phyloP scores from a whole-genome alignment of 2,329 filamentous ascomycete species.

The Beauveria sp. region DNA sequence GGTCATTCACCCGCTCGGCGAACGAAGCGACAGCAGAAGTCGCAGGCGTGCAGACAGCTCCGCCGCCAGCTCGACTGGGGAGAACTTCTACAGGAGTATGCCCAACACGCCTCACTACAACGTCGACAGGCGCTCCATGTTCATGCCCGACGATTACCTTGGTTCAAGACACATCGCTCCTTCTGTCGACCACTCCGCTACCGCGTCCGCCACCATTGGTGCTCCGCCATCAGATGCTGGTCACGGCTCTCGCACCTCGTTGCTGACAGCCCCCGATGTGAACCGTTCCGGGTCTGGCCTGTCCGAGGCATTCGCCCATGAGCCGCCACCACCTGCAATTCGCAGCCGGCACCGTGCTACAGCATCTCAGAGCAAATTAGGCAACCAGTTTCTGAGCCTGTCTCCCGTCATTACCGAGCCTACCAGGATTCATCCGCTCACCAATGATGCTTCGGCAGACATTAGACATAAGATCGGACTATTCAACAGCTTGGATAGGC shows the following conservation, averaged over 20 bases:
- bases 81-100: constrained; percentile 36
- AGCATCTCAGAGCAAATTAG: constrained; percentile 34
- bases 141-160: constrained; percentile 50
- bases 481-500: constrained; percentile 54
- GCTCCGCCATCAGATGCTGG: constrained; percentile 20
- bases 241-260: constrained; percentile 34
- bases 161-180: constrained; percentile 18
- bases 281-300: background rate
- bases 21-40: constrained; percentile 47
- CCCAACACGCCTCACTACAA: constrained; percentile 46
- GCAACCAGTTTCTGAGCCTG: constrained; percentile 37
- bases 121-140: constrained; percentile 45
- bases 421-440: background rate
- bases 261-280: constrained; percentile 12
- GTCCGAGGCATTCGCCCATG: constrained; percentile 16
- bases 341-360: constrained; percentile 33
- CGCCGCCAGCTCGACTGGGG: constrained; percentile 55
- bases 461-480: constrained; percentile 48
- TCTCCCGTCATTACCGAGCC: background rate
- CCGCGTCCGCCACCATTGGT: constrained; percentile 18
- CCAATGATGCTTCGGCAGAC: constrained; percentile 27
- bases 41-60: constrained; percentile 54
- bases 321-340: constrained; percentile 20
- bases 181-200: constrained; percentile 17
- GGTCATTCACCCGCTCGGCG: constrained; percentile 53